A percentile compares a stretch with the other conserved stretches of the same genome.
phyloP scores from a whole-genome alignment of 306 rosid species.

The Sindora glabra region DNA sequence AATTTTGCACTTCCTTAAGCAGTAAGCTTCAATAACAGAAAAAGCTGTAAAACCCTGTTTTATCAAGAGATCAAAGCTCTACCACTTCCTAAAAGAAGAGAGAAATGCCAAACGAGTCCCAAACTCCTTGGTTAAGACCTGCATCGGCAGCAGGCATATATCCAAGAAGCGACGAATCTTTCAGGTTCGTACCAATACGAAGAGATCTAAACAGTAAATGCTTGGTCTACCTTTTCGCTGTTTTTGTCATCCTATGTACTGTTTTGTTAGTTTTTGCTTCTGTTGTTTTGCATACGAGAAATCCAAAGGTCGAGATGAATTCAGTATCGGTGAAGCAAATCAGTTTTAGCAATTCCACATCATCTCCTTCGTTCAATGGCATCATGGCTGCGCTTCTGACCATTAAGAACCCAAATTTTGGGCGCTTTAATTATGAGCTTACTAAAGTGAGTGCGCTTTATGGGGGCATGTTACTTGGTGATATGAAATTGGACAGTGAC shows the following conservation, averaged over 20 bases:
- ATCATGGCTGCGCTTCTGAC: slow-evolving; percentile 22
- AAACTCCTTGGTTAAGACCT: slow-evolving; percentile 22
- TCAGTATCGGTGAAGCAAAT: slow-evolving; percentile 23
- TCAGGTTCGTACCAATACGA: slow-evolving; percentile 18
- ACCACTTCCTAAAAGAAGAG: too few relatives aligned
- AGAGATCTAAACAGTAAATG: slow-evolving; percentile 46
- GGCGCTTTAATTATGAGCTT: slow-evolving; percentile 29
- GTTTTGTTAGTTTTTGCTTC: slow-evolving; percentile 32
- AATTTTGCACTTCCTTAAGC: too few relatives aligned
- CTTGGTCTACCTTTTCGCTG: slow-evolving; percentile 39
- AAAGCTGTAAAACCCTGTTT: background rate
- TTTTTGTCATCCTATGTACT: slow-evolving; percentile 28
- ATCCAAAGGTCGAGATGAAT: slow-evolving; percentile 23
- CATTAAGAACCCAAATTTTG: slow-evolving; percentile 48
- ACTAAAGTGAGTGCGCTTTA: slow-evolving; percentile 21
- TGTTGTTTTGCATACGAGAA: slow-evolving; percentile 28
- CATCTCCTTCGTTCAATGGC: slow-evolving; percentile 26
- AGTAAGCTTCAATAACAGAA: slow-evolving; percentile 8
- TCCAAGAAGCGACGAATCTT: slow-evolving; percentile 24
- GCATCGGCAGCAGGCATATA: background rate
- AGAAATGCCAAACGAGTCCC: slow-evolving; percentile 29
- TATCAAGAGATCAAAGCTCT: too few relatives aligned
- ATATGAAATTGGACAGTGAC: background rate
- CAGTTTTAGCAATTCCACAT: background rate
- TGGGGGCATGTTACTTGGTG: slow-evolving; percentile 20